Percentiles rank a stretch among this genome's conserved stretches.
These are phyloP conservation scores for Discostella stelligera DNA, from an alignment of 352 stramenopile genomes.

Conservation along the genomic window DNA sequence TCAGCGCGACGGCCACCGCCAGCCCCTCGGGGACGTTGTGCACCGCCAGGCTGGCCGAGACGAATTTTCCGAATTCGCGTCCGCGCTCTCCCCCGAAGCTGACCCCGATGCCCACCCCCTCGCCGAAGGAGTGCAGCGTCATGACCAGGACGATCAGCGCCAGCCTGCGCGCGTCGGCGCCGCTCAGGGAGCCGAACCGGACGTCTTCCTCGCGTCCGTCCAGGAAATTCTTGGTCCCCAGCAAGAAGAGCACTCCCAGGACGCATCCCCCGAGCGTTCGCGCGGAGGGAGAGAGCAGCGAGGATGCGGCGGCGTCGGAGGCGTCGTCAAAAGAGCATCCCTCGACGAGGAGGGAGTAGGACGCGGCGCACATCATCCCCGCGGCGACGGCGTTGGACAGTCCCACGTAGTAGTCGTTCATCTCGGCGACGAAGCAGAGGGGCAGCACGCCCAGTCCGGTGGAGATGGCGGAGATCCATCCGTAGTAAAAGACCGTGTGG, in stretches of 20 bases:
- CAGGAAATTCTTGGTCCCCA: constrained; percentile 91
- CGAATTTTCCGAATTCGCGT: constrained; percentile 92
- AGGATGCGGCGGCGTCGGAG: constrained; percentile 41
- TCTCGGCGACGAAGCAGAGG: constrained; percentile 90
- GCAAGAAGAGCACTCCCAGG: constrained; percentile 94
- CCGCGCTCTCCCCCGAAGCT: constrained; percentile 91
- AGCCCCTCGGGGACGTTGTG: constrained; percentile 98
- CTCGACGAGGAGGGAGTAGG: constrained; percentile 92
- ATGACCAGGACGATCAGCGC: constrained; percentile 98
- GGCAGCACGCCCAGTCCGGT: constrained; percentile 93
- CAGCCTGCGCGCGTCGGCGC: constrained; percentile 88
- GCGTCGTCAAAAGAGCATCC: constrained; percentile 80
- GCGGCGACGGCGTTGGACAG: constrained; percentile 93
- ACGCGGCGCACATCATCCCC: constrained; percentile 98
- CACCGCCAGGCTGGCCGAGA: constrained; percentile 95
- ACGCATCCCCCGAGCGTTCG: constrained; percentile 88
- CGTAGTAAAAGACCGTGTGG: constrained; percentile 94
- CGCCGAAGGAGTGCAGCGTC: constrained; percentile 97
- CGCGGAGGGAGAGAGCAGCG: constrained; percentile 37
- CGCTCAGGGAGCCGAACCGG: constrained; percentile 81
- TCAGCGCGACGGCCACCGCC: constrained; percentile 92
- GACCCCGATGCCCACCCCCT: constrained; percentile 96
- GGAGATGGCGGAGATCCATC: constrained; percentile 94
- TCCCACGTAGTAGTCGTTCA: constrained; percentile 92
- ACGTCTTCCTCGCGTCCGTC: constrained; percentile 94